Evolutionary conservation across 2,329 filamentous ascomycete species (phyloP).

Genomic region (Triangularia setosa): DNA sequence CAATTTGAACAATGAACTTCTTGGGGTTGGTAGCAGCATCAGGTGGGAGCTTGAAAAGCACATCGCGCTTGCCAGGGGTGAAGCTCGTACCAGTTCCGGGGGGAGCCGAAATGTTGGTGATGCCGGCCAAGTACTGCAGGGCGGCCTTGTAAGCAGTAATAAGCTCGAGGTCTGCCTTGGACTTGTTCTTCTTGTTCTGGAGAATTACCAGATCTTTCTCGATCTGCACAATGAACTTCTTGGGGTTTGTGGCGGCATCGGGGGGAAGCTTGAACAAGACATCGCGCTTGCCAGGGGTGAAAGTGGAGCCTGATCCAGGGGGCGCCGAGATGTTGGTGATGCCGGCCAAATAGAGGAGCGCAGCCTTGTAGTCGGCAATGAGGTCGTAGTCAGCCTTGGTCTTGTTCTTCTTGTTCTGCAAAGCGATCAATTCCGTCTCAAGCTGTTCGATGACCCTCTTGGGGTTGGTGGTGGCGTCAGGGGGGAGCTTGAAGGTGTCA

Average conservation of each 20-base stretch:
- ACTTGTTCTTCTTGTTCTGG: conserved; percentile 26
- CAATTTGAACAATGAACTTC: conserved; percentile 19
- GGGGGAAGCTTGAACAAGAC: conserved; percentile 18
- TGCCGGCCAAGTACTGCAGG: conserved; percentile 21
- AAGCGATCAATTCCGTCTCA: conserved; percentile 12
- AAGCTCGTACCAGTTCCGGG: conserved; percentile 23
- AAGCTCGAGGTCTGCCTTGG: conserved; percentile 18
- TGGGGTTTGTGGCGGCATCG: conserved; percentile 20
- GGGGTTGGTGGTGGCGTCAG: conserved; percentile 16
- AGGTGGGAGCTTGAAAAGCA: conserved; percentile 15
- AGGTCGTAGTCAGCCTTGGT: conserved; percentile 15
- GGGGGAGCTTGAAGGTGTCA: conserved; percentile 16
- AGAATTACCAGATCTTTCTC: conserved; percentile 19
- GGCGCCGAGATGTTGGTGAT: conserved; percentile 20
- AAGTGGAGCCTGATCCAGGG: conserved; percentile 19
- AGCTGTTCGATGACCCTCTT: conserved; percentile 19
- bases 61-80: conserved; percentile 21
- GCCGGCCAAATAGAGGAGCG: conserved; percentile 17
- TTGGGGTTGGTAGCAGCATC: conserved; percentile 18
- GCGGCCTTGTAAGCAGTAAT: conserved; percentile 23
- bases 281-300: conserved; percentile 25
- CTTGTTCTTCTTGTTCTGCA: conserved; percentile 24
- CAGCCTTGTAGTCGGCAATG: conserved; percentile 17
- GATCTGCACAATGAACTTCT: conserved; percentile 21
- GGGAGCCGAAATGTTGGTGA: conserved; percentile 22